Evolutionary conservation across 306 rosid genomes (phyloP).

Genomic region (Psophocarpus tetragonolobus): DNA sequence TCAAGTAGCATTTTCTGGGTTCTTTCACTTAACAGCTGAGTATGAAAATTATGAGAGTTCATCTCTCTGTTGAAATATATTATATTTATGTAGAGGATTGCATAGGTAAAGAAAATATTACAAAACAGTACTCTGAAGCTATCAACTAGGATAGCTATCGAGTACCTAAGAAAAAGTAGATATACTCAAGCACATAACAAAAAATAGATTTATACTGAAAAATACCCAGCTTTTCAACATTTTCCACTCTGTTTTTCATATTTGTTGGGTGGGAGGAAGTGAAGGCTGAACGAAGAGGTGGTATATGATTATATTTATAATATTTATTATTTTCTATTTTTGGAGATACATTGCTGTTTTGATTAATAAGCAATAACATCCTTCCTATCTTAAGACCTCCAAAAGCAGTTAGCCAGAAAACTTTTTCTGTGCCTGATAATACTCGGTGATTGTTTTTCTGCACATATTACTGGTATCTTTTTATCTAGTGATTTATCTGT

Average conservation of each 20-base stretch:
- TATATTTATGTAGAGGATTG: too few relatives aligned
- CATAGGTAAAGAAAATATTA: too few relatives aligned
- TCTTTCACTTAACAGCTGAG: too few relatives aligned
- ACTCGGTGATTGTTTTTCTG: neutral
- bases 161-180: too few relatives aligned
- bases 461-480: neutral
- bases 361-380: neutral
- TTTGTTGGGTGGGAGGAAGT: neutral
- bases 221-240: too few relatives aligned
- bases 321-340: conserved; percentile 8
- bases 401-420: neutral
- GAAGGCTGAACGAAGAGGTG: neutral
- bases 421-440: neutral
- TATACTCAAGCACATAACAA: too few relatives aligned
- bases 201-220: too few relatives aligned
- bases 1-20: neutral
- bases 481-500: conserved; percentile 3
- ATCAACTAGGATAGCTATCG: too few relatives aligned
- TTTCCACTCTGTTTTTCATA: neutral
- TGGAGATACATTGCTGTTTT: neutral
- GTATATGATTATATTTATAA: neutral
- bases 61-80: too few relatives aligned
- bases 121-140: too few relatives aligned
- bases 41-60: too few relatives aligned
- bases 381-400: neutral